These are phyloP conservation scores for Hypholoma fasciculare DNA, from an alignment of 768 basidiomycete genomes.

Conservation along the genomic window DNA sequence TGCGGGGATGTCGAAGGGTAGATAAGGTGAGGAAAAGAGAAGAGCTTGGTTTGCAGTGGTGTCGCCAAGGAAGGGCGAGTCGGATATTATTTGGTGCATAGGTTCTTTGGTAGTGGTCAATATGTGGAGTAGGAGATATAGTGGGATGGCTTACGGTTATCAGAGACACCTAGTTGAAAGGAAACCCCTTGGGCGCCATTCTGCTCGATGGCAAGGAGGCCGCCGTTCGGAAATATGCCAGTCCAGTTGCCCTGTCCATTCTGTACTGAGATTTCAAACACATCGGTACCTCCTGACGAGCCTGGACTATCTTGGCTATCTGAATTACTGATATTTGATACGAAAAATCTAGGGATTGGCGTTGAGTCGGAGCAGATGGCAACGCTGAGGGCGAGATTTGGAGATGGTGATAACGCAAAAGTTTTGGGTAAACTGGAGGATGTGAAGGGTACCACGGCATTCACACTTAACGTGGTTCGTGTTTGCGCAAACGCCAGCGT, in stretches of 20 bases:
- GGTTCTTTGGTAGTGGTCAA: constrained; percentile 32
- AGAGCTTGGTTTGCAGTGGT: constrained; percentile 73
- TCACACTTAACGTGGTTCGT: constrained; percentile 31
- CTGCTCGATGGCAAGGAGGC: constrained; percentile 48
- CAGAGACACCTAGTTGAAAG: constrained; percentile 62
- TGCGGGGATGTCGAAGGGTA: constrained; percentile 21
- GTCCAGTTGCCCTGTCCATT: constrained; percentile 56
- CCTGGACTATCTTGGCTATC: constrained; percentile 36
- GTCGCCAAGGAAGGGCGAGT: constrained; percentile 66
- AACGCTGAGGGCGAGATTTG: constrained; percentile 38
- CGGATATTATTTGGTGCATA: constrained; percentile 43
- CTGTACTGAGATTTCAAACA: constrained; percentile 47
- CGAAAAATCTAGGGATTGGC: constrained; percentile 51
- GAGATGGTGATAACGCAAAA: not conserved
- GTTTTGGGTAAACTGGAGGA: not conserved
- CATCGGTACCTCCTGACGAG: constrained; percentile 34
- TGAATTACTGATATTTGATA: constrained; percentile 47
- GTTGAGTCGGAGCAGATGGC: constrained; percentile 43
- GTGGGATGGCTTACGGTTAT: constrained; percentile 29
- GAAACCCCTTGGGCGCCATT: constrained; percentile 31
- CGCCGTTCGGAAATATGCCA: constrained; percentile 41
- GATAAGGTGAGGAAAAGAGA: constrained; percentile 65
- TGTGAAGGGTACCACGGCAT: constrained; percentile 22
- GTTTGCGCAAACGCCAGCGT: constrained; percentile 32
- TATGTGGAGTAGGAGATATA: not conserved